Conservation (phyloP, 2,329 filamentous ascomycete species). For the Fusarium redolens region DNA sequence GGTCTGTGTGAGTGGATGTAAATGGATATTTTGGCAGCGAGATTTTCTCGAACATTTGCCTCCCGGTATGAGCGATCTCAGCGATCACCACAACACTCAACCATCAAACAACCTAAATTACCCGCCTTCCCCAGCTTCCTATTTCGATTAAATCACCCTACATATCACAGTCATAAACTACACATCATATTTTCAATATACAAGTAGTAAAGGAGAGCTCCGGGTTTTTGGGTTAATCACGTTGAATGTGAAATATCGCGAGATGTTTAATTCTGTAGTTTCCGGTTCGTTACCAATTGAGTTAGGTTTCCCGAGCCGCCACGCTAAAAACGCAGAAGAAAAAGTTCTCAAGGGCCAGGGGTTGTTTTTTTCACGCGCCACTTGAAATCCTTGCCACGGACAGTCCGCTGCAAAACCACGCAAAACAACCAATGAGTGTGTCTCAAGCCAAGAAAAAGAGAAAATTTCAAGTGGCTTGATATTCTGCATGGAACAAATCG, state of each 20-base stretch:
- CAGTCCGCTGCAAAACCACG: conserved; percentile 22
- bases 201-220: not conserved
- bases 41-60: conserved; percentile 21
- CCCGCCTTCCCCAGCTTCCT: not conserved
- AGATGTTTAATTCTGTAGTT: conserved; percentile 26
- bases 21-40: not conserved
- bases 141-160: not conserved
- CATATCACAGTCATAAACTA: rapidly evolving
- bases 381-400: conserved; percentile 26
- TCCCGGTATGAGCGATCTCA: conserved; percentile 21
- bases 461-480: conserved; percentile 29
- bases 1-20: conserved; percentile 19
- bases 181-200: not conserved
- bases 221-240: not conserved
- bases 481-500: conserved; percentile 15
- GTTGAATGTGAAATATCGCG: conserved; percentile 30
- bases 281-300: conserved; percentile 13
- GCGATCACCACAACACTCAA: conserved; percentile 3
- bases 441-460: conserved; percentile 1
- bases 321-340: conserved; percentile 4
- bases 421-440: conserved; percentile 2
- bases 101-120: not conserved
- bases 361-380: conserved; percentile 1
- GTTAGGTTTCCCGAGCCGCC: conserved; percentile 14
- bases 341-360: conserved; percentile 16